phyloP scores from a whole-genome alignment of 495 filamentous ascomycete genomes.

The Umbilicaria muhlenbergii region DNA sequence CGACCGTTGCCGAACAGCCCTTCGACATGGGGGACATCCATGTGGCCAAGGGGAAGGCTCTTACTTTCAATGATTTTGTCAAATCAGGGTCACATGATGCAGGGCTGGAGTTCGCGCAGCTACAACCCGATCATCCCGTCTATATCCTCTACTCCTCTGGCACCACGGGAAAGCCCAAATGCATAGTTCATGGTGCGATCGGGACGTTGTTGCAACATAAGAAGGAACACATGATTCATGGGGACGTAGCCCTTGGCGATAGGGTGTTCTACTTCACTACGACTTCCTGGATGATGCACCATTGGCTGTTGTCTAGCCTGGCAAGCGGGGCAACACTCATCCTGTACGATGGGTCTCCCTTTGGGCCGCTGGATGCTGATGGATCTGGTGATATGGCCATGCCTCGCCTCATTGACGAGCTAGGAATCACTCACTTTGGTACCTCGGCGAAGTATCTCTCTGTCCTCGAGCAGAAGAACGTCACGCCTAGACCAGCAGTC shows the following conservation, averaged over 20 bases:
- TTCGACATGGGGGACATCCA: conserved; percentile 33
- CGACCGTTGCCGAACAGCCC: conserved; percentile 35
- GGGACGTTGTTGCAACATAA: conserved; percentile 88
- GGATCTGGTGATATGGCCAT: conserved; percentile 50
- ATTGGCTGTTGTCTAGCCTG: conserved; percentile 77
- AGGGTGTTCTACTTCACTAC: conserved; percentile 79
- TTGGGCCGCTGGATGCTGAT: conserved; percentile 41
- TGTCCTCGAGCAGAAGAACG: conserved; percentile 64
- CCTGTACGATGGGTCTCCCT: conserved; percentile 81
- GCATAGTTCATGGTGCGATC: conserved; percentile 78
- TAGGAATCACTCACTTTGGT: conserved; percentile 76
- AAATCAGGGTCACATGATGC: conserved; percentile 21
- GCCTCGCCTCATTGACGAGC: conserved; percentile 51
- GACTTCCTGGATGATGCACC: conserved; percentile 96
- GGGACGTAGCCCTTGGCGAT: conserved; percentile 49
- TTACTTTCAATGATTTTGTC: conserved; percentile 35
- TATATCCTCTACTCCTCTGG: conserved; percentile 82
- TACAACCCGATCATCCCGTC: conserved; percentile 69
- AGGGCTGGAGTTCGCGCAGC: conserved; percentile 49
- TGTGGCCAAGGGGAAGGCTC: conserved; percentile 32
- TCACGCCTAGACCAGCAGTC: conserved; percentile 43
- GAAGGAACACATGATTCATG: conserved; percentile 80
- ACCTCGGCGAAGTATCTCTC: conserved; percentile 90
- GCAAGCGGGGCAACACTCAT: conserved; percentile 67
- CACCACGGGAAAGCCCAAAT: conserved; percentile 82